Base-by-base conservation (phyloP, 495 filamentous ascomycete genomes). In the Talaromyces wortmannii region DNA sequence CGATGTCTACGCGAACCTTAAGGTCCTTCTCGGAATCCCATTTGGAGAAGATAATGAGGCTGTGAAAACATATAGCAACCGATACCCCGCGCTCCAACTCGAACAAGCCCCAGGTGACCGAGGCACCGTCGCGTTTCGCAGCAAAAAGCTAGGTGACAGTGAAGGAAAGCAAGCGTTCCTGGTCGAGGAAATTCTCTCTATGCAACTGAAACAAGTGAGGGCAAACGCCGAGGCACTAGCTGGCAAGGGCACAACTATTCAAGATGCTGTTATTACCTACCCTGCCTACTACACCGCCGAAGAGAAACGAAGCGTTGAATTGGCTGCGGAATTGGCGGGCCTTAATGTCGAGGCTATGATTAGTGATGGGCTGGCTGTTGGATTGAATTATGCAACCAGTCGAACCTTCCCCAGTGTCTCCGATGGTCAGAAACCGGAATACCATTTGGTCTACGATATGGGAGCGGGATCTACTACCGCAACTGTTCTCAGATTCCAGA, bases 361-460 rank as follows among this genome's bases (percentile, higher is more conserved):
- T 57, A 92, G 87, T 58, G 95, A 98, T 66, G 95, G 92, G 6
- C 68, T 97, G 58, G 90, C 94, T 32, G 91, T 97, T 45, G 94
- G 90, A 2, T 68, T 99, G 52, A 94, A 99, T 68, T 99, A 97
- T 67, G 94, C 94, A 16, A 97, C 90, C 13, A 87, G 82, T 61
- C 81, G 94, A 60, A 89, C 84, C 17, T 99, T 99, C 71, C 90
- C 90, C 13, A 88, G 78, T 57, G 74, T 95, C 40, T 87, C 81
- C 44, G 85, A 92, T 53, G 92, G 91, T 46, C 86, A 84, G 60
- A 92, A 90, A 75, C 89, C 94, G 4, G 94, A 99, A 68, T 82
- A 88, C 62, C 90, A 99, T 65, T 76, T 99, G 64, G 82, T 99
- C 15, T 97, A 91, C 61, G 95, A 99, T 62, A 97, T 97, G 92